A percentile compares a stretch with the other conserved stretches of the same genome.
Evolutionary conservation across 2,329 filamentous ascomycete genomes (phyloP).

Genomic region (Colletotrichum incanum): DNA sequence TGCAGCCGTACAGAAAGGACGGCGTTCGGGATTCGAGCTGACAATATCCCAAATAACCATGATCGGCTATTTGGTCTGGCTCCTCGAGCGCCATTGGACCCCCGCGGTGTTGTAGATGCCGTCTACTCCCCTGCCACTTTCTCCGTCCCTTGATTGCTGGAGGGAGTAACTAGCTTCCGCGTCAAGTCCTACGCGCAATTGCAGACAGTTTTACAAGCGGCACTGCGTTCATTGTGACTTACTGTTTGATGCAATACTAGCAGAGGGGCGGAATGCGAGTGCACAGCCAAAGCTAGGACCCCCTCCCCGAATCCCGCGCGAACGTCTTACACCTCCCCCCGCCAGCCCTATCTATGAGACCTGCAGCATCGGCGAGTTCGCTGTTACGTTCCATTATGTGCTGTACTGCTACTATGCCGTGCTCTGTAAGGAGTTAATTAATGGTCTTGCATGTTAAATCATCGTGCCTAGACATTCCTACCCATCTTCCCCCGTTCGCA

Average conservation of each 20-base stretch:
- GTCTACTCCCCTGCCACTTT: background rate
- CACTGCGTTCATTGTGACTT: too few species aligned
- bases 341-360: constrained; percentile 35
- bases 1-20: background rate
- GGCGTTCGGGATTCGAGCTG: background rate
- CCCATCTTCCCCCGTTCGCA: background rate
- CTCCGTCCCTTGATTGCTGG: too few species aligned
- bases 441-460: constrained; percentile 22
- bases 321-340: background rate
- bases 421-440: constrained; percentile 22
- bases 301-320: background rate
- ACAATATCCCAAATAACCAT: background rate
- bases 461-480: background rate
- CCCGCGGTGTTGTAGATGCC: background rate
- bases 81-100: background rate
- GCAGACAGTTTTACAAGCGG: too few species aligned
- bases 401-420: background rate
- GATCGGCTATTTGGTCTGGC: background rate
- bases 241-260: background rate
- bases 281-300: constrained; percentile 8
- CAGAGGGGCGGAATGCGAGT: background rate
- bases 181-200: too few species aligned
- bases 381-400: constrained; percentile 37
- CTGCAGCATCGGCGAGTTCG: constrained; percentile 29
- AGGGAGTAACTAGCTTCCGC: too few species aligned